These are phyloP conservation scores for Mortierella sp. DNA, from an alignment of 371 early-diverging fungal species.

Conservation along the genomic window DNA sequence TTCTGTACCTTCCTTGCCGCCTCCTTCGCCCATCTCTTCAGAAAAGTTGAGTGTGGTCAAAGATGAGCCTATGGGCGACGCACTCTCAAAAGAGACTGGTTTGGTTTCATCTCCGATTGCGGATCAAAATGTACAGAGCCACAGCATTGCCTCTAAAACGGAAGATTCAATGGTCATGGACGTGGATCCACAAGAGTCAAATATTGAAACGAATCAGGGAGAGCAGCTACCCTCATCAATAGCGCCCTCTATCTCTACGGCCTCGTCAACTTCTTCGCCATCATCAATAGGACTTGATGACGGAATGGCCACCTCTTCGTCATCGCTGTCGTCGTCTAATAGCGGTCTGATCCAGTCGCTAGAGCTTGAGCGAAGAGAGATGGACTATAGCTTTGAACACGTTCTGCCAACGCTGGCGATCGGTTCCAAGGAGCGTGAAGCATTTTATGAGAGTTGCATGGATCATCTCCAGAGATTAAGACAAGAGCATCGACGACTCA, in stretches of 20 bases:
- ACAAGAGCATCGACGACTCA: conserved; percentile 46
- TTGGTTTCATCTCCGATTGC: background rate
- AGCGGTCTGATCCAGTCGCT: conserved; percentile 17
- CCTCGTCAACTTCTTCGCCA: conserved; percentile 38
- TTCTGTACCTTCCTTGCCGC: conserved; percentile 12
- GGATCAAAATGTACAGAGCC: background rate
- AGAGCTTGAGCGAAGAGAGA: conserved; percentile 30
- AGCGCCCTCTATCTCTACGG: conserved; percentile 22
- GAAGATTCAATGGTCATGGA: conserved; percentile 19
- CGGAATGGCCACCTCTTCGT: background rate
- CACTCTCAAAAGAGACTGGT: background rate
- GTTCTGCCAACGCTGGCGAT: conserved; percentile 49
- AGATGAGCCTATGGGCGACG: background rate
- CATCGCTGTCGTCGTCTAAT: conserved; percentile 8
- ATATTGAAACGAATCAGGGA: conserved; percentile 1
- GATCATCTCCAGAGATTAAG: conserved; percentile 49
- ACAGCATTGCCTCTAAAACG: background rate
- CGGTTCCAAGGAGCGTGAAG: conserved; percentile 57
- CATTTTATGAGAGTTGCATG: conserved; percentile 52
- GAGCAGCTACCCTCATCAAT: conserved; percentile 18
- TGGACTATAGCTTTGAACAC: conserved; percentile 33
- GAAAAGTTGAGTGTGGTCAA: conserved; percentile 8
- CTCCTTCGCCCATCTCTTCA: conserved; percentile 1
- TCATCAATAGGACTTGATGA: conserved; percentile 41
- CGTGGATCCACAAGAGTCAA: conserved; percentile 10